phyloP scores from a whole-genome alignment of 352 stramenopile genomes.

The Aphanomyces cochlioides region DNA sequence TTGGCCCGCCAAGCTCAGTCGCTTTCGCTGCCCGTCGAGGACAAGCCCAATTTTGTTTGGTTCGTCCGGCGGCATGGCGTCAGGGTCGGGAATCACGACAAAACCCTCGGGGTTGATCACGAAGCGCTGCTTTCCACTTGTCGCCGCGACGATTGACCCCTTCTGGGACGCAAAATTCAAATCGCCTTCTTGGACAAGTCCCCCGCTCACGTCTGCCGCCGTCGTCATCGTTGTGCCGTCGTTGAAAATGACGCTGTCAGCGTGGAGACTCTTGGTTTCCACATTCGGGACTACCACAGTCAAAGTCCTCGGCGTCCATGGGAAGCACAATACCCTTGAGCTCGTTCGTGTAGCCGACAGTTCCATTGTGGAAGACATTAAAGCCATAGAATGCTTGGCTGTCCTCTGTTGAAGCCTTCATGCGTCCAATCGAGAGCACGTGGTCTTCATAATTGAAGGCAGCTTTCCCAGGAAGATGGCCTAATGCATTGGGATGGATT shows the following conservation, averaged over 20 bases:
- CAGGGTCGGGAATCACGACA: conserved; percentile 47
- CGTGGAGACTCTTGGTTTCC: conserved; percentile 61
- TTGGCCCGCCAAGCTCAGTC: conserved; percentile 35
- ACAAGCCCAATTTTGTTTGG: conserved; percentile 45
- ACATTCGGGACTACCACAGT: conserved; percentile 48
- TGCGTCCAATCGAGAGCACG: conserved; percentile 55
- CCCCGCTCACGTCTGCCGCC: conserved; percentile 67
- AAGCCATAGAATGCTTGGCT: conserved; percentile 65
- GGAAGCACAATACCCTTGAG: conserved; percentile 42
- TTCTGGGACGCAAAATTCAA: conserved; percentile 70
- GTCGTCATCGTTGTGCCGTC: conserved; percentile 79
- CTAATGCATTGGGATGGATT: neutral
- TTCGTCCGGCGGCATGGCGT: conserved; percentile 40
- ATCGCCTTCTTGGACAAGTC: conserved; percentile 67
- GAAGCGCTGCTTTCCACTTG: conserved; percentile 54
- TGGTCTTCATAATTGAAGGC: conserved; percentile 68
- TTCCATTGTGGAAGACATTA: conserved; percentile 64
- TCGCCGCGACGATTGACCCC: conserved; percentile 59
- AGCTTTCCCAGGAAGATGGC: conserved; percentile 45
- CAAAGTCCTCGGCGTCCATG: neutral
- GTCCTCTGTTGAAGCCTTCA: conserved; percentile 47
- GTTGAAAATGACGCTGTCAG: conserved; percentile 59
- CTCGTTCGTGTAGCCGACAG: conserved; percentile 59
- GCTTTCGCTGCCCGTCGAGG: conserved; percentile 44
- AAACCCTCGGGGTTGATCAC: conserved; percentile 51